Percentiles rank a stretch among this genome's conserved stretches.
Evolutionary conservation across 1,284 basidiomycete species (phyloP).

Genomic region (Ustanciosporium gigantosporum): DNA sequence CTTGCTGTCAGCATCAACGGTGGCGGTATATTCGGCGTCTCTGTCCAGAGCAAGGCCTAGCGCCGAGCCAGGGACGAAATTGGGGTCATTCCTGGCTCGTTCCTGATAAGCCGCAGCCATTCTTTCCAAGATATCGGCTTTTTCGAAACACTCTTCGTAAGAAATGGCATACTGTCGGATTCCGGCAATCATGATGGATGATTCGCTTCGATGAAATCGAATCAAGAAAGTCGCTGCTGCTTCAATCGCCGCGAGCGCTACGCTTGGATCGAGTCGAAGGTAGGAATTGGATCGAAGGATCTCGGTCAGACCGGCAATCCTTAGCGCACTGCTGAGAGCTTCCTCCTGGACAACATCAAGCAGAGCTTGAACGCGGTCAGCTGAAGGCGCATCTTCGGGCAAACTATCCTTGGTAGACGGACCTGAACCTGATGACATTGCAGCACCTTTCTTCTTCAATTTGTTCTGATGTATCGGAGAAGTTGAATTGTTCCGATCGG

Average conservation of each 20-base stretch:
- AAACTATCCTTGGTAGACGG: slow-evolving; percentile 1
- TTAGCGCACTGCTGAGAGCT: slow-evolving; percentile 77
- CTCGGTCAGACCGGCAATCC: slow-evolving; percentile 79
- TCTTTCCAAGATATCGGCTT: slow-evolving; percentile 67
- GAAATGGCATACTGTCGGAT: slow-evolving; percentile 75
- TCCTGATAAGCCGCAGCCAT: slow-evolving; percentile 25
- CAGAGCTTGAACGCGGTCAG: slow-evolving; percentile 34
- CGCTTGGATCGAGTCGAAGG: slow-evolving; percentile 46
- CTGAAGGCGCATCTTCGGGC: slow-evolving; percentile 15
- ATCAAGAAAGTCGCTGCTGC: slow-evolving; percentile 33
- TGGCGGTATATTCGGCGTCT: slow-evolving; percentile 6
- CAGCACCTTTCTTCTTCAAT: slow-evolving; percentile 4
- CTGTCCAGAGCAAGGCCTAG: slow-evolving; percentile 23
- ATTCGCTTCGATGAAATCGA: slow-evolving; percentile 65
- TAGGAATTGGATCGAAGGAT: slow-evolving; percentile 40
- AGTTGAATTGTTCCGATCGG: slow-evolving; percentile 25
- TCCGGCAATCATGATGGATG: slow-evolving; percentile 77
- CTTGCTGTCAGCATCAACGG: too few species aligned
- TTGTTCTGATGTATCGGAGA: slow-evolving; percentile 24
- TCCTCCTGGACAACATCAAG: slow-evolving; percentile 66
- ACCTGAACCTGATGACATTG: slow-evolving; percentile 63
- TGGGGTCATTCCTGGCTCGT: slow-evolving; percentile 17
- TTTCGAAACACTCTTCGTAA: slow-evolving; percentile 77
- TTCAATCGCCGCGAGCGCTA: slow-evolving; percentile 25
- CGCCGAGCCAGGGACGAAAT: slow-evolving; percentile 28